Percentiles rank a stretch among this genome's conserved stretches.
Conservation (phyloP, 108 stramenopile genomes). For the Parietichytrium sp. region DNA sequence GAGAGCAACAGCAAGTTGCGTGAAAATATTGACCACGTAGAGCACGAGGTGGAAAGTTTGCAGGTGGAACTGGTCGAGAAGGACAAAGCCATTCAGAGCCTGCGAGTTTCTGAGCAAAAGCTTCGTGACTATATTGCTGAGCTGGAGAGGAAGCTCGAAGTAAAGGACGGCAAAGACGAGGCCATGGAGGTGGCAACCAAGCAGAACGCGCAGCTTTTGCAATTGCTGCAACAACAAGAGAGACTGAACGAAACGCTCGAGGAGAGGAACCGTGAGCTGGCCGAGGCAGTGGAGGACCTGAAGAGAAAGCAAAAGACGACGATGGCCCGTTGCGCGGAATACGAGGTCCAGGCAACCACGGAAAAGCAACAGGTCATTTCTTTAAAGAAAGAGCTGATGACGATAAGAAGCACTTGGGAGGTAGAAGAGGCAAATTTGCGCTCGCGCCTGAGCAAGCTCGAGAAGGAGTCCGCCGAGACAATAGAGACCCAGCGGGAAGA, state of each 20-base stretch:
- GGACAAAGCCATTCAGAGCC: neutral
- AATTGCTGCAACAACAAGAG: neutral
- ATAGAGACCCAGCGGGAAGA: neutral
- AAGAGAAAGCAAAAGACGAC: neutral
- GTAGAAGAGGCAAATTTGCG: neutral
- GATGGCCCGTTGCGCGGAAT: neutral
- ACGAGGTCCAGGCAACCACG: neutral
- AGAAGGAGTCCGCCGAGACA: slow-evolving; percentile 15
- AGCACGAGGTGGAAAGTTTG: neutral
- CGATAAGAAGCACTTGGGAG: neutral
- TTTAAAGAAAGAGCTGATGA: neutral
- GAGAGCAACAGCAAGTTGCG: neutral
- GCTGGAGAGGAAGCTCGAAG: neutral
- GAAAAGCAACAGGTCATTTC: neutral
- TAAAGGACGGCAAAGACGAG: slow-evolving; percentile 8
- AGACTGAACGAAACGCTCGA: neutral
- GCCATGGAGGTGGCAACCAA: slow-evolving; percentile 23
- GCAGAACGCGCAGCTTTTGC: slow-evolving; percentile 34
- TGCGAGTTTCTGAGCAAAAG: neutral
- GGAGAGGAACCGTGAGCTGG: neutral
- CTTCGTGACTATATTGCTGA: neutral
- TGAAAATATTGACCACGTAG: slow-evolving; percentile 29
- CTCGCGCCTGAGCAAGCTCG: neutral
- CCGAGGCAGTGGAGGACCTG: neutral
- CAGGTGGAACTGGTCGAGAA: neutral